phyloP scores from a whole-genome alignment of 129 eudicot species.

The Apium graveolens region DNA sequence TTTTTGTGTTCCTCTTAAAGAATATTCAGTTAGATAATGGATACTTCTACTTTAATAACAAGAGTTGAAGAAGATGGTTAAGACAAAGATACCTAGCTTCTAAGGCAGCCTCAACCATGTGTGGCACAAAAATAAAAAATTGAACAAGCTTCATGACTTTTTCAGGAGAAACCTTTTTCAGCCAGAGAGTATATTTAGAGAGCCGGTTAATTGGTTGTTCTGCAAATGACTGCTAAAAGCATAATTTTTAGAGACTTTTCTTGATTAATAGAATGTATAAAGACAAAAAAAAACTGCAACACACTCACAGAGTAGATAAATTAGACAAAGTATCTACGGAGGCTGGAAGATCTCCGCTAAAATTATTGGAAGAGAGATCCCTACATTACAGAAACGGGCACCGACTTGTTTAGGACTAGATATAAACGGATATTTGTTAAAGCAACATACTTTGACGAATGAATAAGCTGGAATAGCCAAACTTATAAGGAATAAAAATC shows the following conservation, averaged over 20 bases:
- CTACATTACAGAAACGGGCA: constrained; percentile 29
- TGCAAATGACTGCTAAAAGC: constrained; percentile 63
- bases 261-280: background rate
- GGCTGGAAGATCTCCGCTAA: constrained; percentile 80
- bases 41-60: too few species aligned
- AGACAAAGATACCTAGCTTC: too few species aligned
- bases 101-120: too few species aligned
- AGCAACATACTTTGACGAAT: background rate
- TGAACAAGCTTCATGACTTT: too few species aligned
- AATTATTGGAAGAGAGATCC: constrained; percentile 78
- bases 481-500: background rate
- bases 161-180: too few species aligned
- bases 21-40: too few species aligned
- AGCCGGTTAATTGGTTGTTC: constrained; percentile 81
- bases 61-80: too few species aligned
- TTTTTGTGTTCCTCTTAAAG: too few species aligned
- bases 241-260: constrained; percentile 8
- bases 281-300: background rate
- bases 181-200: constrained; percentile 50
- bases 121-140: too few species aligned
- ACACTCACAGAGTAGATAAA: constrained; percentile 76
- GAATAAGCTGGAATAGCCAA: background rate
- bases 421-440: background rate
- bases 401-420: constrained; percentile 7
- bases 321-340: constrained; percentile 62